Evolutionary conservation across 179 eudicot species (phyloP).

Genomic region (Amaranthus tricolor): DNA sequence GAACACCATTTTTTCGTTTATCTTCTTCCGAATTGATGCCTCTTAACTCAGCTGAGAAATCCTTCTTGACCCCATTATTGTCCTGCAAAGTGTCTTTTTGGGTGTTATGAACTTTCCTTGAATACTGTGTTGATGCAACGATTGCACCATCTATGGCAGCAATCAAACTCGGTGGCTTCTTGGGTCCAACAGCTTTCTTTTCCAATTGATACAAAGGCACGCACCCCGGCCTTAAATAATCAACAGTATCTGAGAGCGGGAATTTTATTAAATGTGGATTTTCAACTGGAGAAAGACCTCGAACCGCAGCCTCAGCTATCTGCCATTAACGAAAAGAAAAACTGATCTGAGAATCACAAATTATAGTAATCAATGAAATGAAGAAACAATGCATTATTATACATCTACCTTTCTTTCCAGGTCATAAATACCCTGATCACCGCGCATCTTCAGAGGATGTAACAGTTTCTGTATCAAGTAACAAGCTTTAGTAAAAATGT

Average conservation of each 20-base stretch:
- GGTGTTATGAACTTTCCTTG: conserved; percentile 32
- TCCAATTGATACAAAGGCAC: conserved; percentile 27
- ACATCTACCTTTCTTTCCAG: conserved; percentile 62
- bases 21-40: conserved; percentile 10
- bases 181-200: conserved; percentile 24
- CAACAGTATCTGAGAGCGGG: conserved; percentile 52
- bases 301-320: conserved; percentile 53
- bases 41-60: conserved; percentile 13
- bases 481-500: background rate
- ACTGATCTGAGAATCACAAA: background rate
- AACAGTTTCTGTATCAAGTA: conserved; percentile 54
- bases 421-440: conserved; percentile 79
- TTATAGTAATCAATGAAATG: background rate
- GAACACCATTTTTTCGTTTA: background rate
- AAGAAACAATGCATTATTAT: background rate
- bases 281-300: conserved; percentile 50
- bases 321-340: conserved; percentile 15
- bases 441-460: conserved; percentile 86
- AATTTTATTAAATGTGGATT: conserved; percentile 46
- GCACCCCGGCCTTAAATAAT: conserved; percentile 59
- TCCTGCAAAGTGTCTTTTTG: background rate
- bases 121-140: conserved; percentile 68
- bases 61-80: conserved; percentile 1
- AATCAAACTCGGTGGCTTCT: conserved; percentile 39
- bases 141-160: conserved; percentile 70